phyloP scores from a whole-genome alignment of 2,329 filamentous ascomycete genomes.

The Graphilbum ipis-grandicollis region DNA sequence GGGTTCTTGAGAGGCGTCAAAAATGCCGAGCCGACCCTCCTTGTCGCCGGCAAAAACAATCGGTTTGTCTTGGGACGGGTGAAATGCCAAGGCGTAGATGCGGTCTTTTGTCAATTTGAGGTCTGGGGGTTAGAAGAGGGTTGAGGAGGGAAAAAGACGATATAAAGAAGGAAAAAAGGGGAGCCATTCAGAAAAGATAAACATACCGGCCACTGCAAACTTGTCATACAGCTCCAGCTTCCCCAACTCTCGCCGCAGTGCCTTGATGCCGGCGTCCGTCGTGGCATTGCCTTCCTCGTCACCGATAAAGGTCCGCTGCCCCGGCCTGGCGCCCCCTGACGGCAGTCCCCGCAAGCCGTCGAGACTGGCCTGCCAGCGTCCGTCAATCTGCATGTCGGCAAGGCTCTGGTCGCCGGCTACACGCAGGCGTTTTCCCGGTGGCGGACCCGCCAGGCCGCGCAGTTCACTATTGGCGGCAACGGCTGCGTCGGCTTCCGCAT shows the following conservation, averaged over 20 bases:
- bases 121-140: conserved; percentile 26
- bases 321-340: conserved; percentile 52
- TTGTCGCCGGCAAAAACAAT: conserved; percentile 92
- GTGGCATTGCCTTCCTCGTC: conserved; percentile 72
- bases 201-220: conserved; percentile 61
- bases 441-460: no score
- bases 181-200: not conserved
- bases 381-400: conserved; percentile 62
- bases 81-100: conserved; percentile 74
- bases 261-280: conserved; percentile 56
- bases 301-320: conserved; percentile 66
- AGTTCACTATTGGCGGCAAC: no score
- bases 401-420: conserved; percentile 47
- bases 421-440: conserved; percentile 43
- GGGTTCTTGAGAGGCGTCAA: conserved; percentile 62
- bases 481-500: no score
- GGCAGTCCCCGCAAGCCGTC: conserved; percentile 41
- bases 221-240: conserved; percentile 64
- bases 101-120: conserved; percentile 85
- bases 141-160: not conserved
- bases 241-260: conserved; percentile 60
- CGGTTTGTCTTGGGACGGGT: conserved; percentile 72
- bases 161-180: not conserved
- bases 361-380: conserved; percentile 53
- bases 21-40: conserved; percentile 74